These are phyloP conservation scores for Fusarium abutilonis DNA, from an alignment of 2,329 filamentous ascomycete genomes.

Conservation along the genomic window DNA sequence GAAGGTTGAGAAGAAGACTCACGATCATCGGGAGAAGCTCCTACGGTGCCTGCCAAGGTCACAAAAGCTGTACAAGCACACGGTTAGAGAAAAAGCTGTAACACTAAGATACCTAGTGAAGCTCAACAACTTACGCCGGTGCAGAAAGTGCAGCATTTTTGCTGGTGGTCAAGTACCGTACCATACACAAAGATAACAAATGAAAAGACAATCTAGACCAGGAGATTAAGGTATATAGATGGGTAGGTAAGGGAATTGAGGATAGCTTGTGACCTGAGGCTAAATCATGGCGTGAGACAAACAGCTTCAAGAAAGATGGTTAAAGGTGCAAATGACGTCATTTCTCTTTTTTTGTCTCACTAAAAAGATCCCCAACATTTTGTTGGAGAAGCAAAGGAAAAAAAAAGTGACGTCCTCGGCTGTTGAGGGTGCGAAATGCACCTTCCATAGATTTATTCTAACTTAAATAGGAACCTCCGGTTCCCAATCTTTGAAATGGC, in stretches of 20 bases:
- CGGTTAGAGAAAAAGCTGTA: constrained; percentile 23
- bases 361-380: constrained; percentile 33
- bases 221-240: not conserved
- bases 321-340: constrained; percentile 24
- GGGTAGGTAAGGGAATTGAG: constrained; percentile 6
- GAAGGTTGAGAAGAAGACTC: constrained; percentile 22
- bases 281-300: constrained; percentile 30
- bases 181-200: not conserved
- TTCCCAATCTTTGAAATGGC: no score
- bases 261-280: constrained; percentile 8
- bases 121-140: constrained; percentile 31
- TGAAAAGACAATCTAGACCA: not conserved
- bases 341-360: constrained; percentile 8
- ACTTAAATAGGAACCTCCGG: no score
- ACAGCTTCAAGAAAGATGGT: constrained; percentile 2
- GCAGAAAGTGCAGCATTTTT: constrained; percentile 35
- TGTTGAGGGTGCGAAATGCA: no score
- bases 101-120: not conserved
- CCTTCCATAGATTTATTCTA: no score
- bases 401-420: constrained; percentile 33
- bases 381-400: constrained; percentile 30
- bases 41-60: constrained; percentile 46
- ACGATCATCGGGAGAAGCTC: constrained; percentile 54
- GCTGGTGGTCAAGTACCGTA: constrained; percentile 6
- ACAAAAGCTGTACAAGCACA: constrained; percentile 47